A percentile compares a stretch with the other conserved stretches of the same genome.
Conservation (phyloP, 2,329 filamentous ascomycete genomes). For the Mycosphaerella arachidis region DNA sequence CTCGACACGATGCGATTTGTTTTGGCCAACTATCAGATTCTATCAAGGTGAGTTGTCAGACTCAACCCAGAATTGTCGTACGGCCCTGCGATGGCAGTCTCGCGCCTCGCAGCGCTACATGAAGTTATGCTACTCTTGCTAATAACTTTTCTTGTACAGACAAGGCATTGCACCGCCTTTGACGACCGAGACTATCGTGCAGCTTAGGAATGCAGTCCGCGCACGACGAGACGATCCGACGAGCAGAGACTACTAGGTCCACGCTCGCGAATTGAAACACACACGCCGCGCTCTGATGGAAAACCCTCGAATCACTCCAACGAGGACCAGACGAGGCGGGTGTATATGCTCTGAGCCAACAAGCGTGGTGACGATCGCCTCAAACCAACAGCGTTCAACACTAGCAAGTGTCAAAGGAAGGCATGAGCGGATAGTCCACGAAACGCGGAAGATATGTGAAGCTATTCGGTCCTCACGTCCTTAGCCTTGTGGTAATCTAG, state of each 20-base stretch:
- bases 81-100: too few relatives aligned
- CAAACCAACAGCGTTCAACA: too few relatives aligned
- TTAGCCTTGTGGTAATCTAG: too few relatives aligned
- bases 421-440: too few relatives aligned
- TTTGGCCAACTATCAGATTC: constrained; percentile 34
- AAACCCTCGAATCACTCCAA: too few relatives aligned
- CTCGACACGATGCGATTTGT: constrained; percentile 38
- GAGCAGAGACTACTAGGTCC: background rate
- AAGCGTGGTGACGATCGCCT: too few relatives aligned
- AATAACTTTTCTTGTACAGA: background rate
- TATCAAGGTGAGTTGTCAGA: constrained; percentile 13
- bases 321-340: too few relatives aligned
- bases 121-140: background rate
- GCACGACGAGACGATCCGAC: background rate
- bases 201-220: constrained; percentile 24
- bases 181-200: constrained; percentile 24
- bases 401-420: too few relatives aligned
- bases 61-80: background rate
- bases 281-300: background rate
- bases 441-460: too few relatives aligned
- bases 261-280: background rate
- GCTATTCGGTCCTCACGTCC: too few relatives aligned
- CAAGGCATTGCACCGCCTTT: constrained; percentile 34
- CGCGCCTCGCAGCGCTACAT: too few relatives aligned
- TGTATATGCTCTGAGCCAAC: too few relatives aligned